phyloP scores from a whole-genome alignment of 2,329 filamentous ascomycete genomes.

The Monosporascus sp. region DNA sequence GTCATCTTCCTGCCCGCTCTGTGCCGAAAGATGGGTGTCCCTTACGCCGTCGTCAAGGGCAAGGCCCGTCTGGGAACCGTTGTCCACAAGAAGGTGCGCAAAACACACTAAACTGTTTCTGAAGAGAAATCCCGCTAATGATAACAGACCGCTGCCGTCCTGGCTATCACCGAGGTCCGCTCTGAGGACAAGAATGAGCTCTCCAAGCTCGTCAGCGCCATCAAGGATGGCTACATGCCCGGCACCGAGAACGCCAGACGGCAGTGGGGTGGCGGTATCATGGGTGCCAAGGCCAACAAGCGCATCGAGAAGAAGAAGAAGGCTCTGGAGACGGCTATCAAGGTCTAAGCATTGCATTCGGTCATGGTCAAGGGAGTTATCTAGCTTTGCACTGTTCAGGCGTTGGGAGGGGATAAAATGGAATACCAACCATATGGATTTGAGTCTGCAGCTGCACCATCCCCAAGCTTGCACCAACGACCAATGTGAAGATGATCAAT shows the following conservation, averaged over 20 bases:
- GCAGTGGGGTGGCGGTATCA: constrained; percentile 99
- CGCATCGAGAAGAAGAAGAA: constrained; percentile 81
- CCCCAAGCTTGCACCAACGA: constrained; percentile 19
- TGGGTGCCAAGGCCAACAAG: constrained; percentile 89
- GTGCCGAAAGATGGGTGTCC: constrained; percentile 99
- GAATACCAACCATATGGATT: constrained; percentile 33
- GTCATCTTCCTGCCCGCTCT: constrained; percentile 98
- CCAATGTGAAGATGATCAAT: constrained; percentile 22
- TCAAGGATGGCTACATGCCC: constrained; percentile 98
- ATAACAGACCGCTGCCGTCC: constrained; percentile 85
- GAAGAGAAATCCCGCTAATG: constrained; percentile 22
- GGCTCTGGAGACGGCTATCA: constrained; percentile 89
- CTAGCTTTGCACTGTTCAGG: constrained; percentile 30
- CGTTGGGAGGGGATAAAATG: constrained; percentile 32
- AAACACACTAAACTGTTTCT: not conserved
- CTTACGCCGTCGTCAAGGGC: constrained; percentile 99
- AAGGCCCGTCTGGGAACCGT: constrained; percentile 98
- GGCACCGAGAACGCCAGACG: constrained; percentile 88
- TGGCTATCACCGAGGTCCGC: constrained; percentile 94
- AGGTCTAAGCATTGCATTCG: constrained; percentile 65
- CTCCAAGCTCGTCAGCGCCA: constrained; percentile 87
- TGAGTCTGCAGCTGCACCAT: constrained; percentile 26
- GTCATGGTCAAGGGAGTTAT: constrained; percentile 27
- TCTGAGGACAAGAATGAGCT: constrained; percentile 98
- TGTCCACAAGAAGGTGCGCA: constrained; percentile 93